These are phyloP conservation scores for Coniochaeta ligniaria DNA, from an alignment of 2,329 filamentous ascomycete genomes.

Conservation along the genomic window DNA sequence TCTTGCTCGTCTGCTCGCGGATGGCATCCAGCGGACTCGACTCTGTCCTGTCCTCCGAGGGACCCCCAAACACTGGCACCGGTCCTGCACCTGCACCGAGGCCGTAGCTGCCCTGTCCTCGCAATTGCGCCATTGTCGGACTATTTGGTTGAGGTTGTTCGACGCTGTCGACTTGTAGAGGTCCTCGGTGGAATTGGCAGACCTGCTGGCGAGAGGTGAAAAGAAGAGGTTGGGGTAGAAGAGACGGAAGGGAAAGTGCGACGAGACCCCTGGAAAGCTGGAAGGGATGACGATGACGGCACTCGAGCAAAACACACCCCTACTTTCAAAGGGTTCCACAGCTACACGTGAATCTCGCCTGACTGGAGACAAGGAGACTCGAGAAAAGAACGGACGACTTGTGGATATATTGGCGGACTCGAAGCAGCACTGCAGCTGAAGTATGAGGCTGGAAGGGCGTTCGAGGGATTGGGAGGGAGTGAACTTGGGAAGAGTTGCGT, in stretches of 20 bases:
- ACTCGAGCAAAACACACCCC: background rate
- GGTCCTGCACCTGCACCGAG: slow-evolving; percentile 58
- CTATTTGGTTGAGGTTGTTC: background rate
- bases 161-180: slow-evolving; percentile 2
- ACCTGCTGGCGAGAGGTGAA: slow-evolving; percentile 1
- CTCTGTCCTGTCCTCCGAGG: slow-evolving; percentile 55
- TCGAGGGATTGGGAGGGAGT: background rate
- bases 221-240: background rate
- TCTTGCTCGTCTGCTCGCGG: slow-evolving; percentile 93
- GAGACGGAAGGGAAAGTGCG: background rate
- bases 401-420: background rate
- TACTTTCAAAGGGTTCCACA: background rate
- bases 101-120: slow-evolving; percentile 75
- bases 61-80: slow-evolving; percentile 58
- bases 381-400: background rate
- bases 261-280: background rate
- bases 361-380: background rate
- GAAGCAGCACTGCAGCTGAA: background rate
- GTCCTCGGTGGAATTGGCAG: background rate
- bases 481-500: background rate
- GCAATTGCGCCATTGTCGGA: slow-evolving; percentile 34
- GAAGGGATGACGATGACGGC: slow-evolving; percentile 2
- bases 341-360: background rate
- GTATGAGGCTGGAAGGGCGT: background rate
- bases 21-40: slow-evolving; percentile 80